These are phyloP conservation scores for Claviceps sp. DNA, from an alignment of 2,329 filamentous ascomycete species.

Conservation along the genomic window DNA sequence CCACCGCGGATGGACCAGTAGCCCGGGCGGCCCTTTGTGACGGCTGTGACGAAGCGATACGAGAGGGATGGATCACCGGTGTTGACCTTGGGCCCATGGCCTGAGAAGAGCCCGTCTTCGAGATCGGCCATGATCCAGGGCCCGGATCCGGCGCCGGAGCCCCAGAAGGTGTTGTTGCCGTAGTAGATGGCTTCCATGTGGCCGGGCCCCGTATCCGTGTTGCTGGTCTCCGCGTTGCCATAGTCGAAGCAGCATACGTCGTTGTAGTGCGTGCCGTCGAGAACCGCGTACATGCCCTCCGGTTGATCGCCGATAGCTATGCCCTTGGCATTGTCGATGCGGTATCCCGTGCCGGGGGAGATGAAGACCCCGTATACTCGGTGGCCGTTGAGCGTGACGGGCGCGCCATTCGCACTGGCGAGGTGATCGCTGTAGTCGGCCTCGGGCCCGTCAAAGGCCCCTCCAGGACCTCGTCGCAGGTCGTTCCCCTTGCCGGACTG, in stretches of 20 bases:
- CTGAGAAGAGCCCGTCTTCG: constrained; percentile 53
- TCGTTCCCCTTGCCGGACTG: constrained; percentile 50
- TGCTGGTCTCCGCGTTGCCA: constrained; percentile 41
- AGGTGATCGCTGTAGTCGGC: constrained; percentile 44
- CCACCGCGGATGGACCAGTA: constrained; percentile 47
- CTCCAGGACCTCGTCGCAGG: constrained; percentile 44
- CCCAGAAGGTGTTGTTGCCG: constrained; percentile 39
- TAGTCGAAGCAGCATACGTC: constrained; percentile 43
- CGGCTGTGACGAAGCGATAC: constrained; percentile 41
- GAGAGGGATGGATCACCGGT: constrained; percentile 36
- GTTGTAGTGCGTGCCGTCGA: constrained; percentile 49
- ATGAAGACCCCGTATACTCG: constrained; percentile 53
- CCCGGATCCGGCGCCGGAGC: constrained; percentile 41
- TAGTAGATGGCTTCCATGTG: constrained; percentile 61
- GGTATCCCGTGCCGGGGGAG: constrained; percentile 48
- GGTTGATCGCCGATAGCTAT: constrained; percentile 40
- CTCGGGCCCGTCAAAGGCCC: constrained; percentile 42
- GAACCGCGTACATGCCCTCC: constrained; percentile 46
- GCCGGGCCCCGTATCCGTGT: constrained; percentile 40
- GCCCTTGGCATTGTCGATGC: constrained; percentile 39
- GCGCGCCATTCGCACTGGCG: constrained; percentile 44
- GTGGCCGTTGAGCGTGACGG: constrained; percentile 44
- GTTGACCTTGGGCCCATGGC: constrained; percentile 31
- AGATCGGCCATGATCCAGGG: constrained; percentile 60
- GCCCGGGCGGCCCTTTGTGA: constrained; percentile 42